Base-by-base conservation (phyloP, 345 rosid species). In the Salix arbutifolia region DNA sequence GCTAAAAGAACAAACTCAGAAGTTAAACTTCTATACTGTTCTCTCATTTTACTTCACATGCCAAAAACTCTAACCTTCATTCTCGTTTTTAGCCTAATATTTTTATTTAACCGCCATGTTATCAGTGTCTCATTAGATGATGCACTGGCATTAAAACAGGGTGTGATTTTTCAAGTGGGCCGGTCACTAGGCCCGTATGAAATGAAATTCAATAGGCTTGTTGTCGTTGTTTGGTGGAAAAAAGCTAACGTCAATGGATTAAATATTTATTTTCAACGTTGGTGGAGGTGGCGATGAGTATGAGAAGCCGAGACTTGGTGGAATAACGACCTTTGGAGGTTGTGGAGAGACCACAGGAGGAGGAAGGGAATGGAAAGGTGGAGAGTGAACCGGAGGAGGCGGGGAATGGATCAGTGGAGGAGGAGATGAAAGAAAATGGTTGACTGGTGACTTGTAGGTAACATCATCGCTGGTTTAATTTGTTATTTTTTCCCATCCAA, bases 251-350 rank as follows among this genome's bases (percentile, higher is more conserved):
- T 52, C 9, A 2, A 2, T 52, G 58, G 19, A 52, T 19, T 6
- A 19, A 40, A 40, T 40, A 40, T 40, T n/a, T n/a, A n/a, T n/a
- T n/a, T n/a, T n/a, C n/a, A 88, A 82, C 52, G 84, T 76, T n/a
- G 97, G 94, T 21, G 94, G 97, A 44, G 97, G 96, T 23, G 97
- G 97, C 9, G 96, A 92, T 2, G 88, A 72, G 84, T 92, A 92
- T 31, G 85, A 76, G 75, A 76, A 83, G 31, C 94, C 97, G 13
- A 92, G 65, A 69, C 68, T 67, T 76, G 90, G 86, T 35, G 97
- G 97, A 44, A 92, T 80, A 72, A 76, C 28, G 38, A 88, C 80
- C 14, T 44, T 28, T 23, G 78, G 74, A 11, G 84, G 83, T 3
- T 83, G 77, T 0, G 88, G 79, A 8, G 8, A 65, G 1, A 75